Conservation (phyloP, 176 grass and related monocot species). For the Oryza nivara region DNA sequence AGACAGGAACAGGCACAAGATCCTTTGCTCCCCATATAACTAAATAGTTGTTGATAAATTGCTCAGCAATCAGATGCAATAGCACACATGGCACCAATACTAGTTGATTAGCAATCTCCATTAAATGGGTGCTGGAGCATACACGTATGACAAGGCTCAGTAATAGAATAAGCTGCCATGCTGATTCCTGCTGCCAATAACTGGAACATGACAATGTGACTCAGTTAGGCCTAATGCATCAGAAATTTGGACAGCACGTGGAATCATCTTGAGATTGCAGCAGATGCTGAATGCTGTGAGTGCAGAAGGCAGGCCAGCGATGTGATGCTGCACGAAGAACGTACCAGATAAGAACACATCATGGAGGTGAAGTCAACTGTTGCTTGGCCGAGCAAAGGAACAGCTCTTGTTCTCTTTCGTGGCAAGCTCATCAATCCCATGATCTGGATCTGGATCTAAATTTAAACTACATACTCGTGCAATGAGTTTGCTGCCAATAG, state of each 20-base stretch:
- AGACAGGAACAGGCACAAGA: background rate
- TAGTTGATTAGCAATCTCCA: background rate
- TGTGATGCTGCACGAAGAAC: background rate
- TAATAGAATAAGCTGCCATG: slow-evolving; percentile 11
- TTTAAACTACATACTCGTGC: slow-evolving; percentile 18
- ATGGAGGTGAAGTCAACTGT: slow-evolving; percentile 24
- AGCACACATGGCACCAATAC: background rate
- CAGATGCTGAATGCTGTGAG: slow-evolving; percentile 12
- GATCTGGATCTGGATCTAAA: slow-evolving; percentile 1
- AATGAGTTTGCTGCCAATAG: slow-evolving; percentile 6
- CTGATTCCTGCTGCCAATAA: slow-evolving; percentile 33
- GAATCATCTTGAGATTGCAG: slow-evolving; percentile 25
- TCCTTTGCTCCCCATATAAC: background rate
- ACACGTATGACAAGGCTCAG: background rate
- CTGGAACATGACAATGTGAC: slow-evolving; percentile 3
- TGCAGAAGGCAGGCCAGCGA: background rate
- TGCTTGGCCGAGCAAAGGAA: background rate
- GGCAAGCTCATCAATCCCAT: background rate
- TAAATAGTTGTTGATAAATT: background rate
- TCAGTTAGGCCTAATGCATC: background rate
- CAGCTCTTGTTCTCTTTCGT: background rate
- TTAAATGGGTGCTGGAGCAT: background rate
- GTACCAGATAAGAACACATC: slow-evolving; percentile 1
- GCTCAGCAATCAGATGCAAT: background rate
- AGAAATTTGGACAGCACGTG: background rate